Conservation (phyloP, 352 stramenopile species). For the Halophytophthora polymorphica region DNA sequence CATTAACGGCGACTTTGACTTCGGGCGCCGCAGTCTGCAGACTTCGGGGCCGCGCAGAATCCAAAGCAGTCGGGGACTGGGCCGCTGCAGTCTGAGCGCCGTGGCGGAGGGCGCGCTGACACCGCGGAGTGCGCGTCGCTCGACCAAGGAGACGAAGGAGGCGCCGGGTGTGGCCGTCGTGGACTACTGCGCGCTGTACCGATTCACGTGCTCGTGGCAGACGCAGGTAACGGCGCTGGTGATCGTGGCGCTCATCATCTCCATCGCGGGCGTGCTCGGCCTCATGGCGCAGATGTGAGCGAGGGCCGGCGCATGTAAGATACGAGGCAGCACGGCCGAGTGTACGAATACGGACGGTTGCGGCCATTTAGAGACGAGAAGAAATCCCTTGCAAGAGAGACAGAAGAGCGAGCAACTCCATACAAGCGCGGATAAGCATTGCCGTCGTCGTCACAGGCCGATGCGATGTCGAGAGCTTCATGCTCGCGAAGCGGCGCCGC, state of each 20-base stretch:
- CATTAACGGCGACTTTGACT: conserved; percentile 9
- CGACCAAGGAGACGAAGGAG: conserved; percentile 1
- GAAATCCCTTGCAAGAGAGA: neutral
- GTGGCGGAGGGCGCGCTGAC: neutral
- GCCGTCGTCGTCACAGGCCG: too few relatives aligned
- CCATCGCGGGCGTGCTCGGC: conserved; percentile 14
- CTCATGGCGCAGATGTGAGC: conserved; percentile 10
- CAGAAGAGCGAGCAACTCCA: too few relatives aligned
- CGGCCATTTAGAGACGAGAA: neutral
- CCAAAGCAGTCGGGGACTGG: conserved; percentile 11
- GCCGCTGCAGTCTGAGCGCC: conserved; percentile 12
- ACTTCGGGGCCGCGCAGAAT: neutral
- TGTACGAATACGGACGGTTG: conserved; percentile 28
- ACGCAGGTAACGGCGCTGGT: conserved; percentile 18
- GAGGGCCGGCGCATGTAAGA: conserved; percentile 14
- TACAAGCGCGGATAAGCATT: too few relatives aligned
- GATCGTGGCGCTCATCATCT: conserved; percentile 17
- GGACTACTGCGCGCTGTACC: conserved; percentile 10
- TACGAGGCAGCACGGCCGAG: neutral
- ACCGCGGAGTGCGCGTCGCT: conserved; percentile 1
- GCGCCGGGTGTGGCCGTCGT: conserved; percentile 3
- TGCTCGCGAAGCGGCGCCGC: too few relatives aligned
- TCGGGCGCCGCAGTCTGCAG: conserved; percentile 25
- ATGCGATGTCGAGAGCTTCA: too few relatives aligned
- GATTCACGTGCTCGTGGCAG: conserved; percentile 17